Evolutionary conservation across 805 yeast species (phyloP).

Genomic region (Danielia reshetovae): DNA sequence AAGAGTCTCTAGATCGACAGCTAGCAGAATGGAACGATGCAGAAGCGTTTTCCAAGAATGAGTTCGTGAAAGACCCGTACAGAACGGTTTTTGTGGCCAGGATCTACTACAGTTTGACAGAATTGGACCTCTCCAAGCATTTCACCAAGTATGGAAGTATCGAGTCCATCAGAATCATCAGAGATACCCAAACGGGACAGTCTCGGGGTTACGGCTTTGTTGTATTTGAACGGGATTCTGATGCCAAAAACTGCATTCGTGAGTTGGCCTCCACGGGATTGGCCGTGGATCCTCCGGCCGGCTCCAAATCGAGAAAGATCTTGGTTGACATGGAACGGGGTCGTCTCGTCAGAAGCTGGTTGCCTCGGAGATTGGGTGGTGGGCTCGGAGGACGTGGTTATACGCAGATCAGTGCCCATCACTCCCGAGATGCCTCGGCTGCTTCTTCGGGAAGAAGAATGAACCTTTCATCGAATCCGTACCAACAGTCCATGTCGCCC

Average conservation of each 20-base stretch:
- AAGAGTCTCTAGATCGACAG: conserved; percentile 14
- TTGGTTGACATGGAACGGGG: conserved; percentile 75
- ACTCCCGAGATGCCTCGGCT: conserved; percentile 30
- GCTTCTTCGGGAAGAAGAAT: conserved; percentile 27
- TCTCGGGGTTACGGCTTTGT: conserved; percentile 85
- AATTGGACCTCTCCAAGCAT: conserved; percentile 60
- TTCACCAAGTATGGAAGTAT: conserved; percentile 69
- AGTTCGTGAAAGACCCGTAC: conserved; percentile 54
- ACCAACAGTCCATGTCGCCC: conserved; percentile 5
- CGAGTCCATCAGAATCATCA: conserved; percentile 44
- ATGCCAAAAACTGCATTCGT: conserved; percentile 58
- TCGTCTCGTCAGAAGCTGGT: conserved; percentile 61
- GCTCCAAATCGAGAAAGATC: conserved; percentile 49
- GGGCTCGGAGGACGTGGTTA: conserved; percentile 87
- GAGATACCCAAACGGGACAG: conserved; percentile 37
- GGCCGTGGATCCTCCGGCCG: conserved; percentile 19
- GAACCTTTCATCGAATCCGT: conserved; percentile 15
- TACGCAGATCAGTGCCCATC: conserved; percentile 30
- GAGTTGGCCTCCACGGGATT: conserved; percentile 48
- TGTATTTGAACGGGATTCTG: conserved; percentile 57
- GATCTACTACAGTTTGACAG: conserved; percentile 59
- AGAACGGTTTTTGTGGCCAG: conserved; percentile 76
- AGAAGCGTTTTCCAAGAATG: conserved; percentile 14
- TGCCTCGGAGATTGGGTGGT: conserved; percentile 78
- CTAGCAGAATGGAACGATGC: conserved; percentile 17